phyloP scores from a whole-genome alignment of 148 eudicot species.

The Heliamphora exappendiculata region DNA sequence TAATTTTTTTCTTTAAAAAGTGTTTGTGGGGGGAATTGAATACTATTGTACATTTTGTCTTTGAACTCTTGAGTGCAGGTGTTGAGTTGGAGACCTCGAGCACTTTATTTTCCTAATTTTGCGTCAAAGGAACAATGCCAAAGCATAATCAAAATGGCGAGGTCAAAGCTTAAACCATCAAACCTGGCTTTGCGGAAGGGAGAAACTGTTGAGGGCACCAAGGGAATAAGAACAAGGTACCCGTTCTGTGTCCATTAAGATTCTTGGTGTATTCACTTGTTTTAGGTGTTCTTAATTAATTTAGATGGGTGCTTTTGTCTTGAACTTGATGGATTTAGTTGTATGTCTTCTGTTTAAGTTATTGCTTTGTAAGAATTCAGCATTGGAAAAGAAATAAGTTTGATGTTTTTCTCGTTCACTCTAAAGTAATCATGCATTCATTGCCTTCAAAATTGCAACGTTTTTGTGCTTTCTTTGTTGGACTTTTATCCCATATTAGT shows the following conservation, averaged over 20 bases:
- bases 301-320: too few species aligned
- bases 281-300: background rate
- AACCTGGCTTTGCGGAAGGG: conserved; percentile 60
- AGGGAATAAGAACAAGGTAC: conserved; percentile 59
- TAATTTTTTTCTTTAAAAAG: background rate
- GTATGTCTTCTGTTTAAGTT: too few species aligned
- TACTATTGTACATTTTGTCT: background rate
- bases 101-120: conserved; percentile 49
- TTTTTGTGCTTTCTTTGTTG: too few species aligned
- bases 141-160: conserved; percentile 40
- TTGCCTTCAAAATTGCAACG: too few species aligned
- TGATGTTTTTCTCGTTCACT: too few species aligned
- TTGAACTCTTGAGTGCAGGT: conserved; percentile 31
- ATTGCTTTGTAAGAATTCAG: too few species aligned
- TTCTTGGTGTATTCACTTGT: background rate
- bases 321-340: too few species aligned
- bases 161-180: conserved; percentile 44
- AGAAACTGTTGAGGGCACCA: conserved; percentile 50
- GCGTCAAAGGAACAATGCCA: conserved; percentile 57
- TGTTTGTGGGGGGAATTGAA: background rate
- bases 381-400: too few species aligned
- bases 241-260: background rate
- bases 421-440: too few species aligned
- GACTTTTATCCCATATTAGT: too few species aligned
- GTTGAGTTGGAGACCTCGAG: conserved; percentile 68